phyloP scores from a whole-genome alignment of 2,329 filamentous ascomycete species.

The Stagonosporopsis cucurbitacearum region DNA sequence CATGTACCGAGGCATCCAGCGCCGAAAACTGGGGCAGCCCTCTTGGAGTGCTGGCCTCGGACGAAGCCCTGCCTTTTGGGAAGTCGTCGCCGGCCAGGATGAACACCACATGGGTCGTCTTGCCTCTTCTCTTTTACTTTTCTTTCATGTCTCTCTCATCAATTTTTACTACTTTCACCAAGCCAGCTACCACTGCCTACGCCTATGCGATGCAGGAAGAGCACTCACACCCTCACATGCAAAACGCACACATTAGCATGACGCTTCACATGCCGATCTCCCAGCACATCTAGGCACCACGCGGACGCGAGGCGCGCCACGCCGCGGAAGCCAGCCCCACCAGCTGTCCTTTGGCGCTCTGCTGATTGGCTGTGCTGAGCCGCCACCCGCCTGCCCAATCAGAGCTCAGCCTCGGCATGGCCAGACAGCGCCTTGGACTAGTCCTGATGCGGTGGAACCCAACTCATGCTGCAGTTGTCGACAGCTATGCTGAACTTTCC shows the following conservation, averaged over 20 bases:
- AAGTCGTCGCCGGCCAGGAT: conserved; percentile 6
- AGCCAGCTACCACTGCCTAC: no score
- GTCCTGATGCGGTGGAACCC: no score
- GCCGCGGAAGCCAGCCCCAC: conserved; percentile 24
- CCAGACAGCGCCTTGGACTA: not conserved
- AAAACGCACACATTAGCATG: conserved; percentile 7
- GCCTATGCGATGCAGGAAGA: no score
- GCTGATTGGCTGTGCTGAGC: conserved; percentile 19
- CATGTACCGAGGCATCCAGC: conserved; percentile 15
- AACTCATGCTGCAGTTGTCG: not conserved
- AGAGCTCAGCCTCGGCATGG: conserved; percentile 10
- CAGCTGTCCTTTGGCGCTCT: conserved; percentile 3
- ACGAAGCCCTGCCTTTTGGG: conserved; percentile 6
- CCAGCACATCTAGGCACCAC: conserved; percentile 4
- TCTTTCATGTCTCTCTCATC: no score
- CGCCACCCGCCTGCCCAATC: not conserved
- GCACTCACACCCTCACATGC: no score
- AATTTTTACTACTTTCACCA: no score
- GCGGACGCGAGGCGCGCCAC: conserved; percentile 23
- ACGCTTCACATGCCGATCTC: conserved; percentile 26
- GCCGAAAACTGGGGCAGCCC: conserved; percentile 7
- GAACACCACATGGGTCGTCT: no score
- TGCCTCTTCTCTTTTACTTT: no score
- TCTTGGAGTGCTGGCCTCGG: conserved; percentile 11
- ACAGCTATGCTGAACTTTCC: conserved; percentile 1